A percentile compares a stretch with the other conserved stretches of the same genome.
phyloP scores from a whole-genome alignment of 441 rosid species.

The Populus tomentosa region DNA sequence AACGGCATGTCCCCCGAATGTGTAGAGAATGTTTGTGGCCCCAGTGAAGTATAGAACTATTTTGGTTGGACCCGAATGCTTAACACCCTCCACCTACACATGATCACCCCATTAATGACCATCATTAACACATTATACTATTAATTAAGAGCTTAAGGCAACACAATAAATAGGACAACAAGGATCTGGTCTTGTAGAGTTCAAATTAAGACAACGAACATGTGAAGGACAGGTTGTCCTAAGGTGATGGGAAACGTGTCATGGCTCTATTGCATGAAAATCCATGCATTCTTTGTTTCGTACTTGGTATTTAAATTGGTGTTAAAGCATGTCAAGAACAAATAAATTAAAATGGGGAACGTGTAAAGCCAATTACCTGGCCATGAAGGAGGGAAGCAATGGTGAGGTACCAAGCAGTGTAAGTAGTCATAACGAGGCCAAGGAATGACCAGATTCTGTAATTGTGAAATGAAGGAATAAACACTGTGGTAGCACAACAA shows the following conservation, averaged over 20 bases:
- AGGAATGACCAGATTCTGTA: conserved; percentile 97
- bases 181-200: conserved; percentile 25
- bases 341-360: neutral
- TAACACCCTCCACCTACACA: too few species aligned
- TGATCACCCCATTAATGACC: neutral
- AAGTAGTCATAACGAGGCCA: conserved; percentile 95
- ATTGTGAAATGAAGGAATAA: conserved; percentile 91
- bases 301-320: neutral
- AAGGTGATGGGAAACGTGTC: neutral
- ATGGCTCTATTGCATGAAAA: neutral
- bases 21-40: conserved; percentile 92
- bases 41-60: conserved; percentile 93
- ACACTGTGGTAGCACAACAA: conserved; percentile 95
- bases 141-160: neutral
- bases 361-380: conserved; percentile 44
- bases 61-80: conserved; percentile 73
- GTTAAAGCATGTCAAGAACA: too few species aligned
- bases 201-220: conserved; percentile 17
- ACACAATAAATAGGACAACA: conserved; percentile 18
- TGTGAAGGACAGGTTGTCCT: conserved; percentile 18
- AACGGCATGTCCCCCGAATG: conserved; percentile 98
- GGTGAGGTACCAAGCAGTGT: conserved; percentile 96
- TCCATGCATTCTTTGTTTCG: neutral
- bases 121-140: neutral
- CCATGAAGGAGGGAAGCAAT: conserved; percentile 81